These are phyloP conservation scores for Penicillium paxilli DNA, from an alignment of 495 filamentous ascomycete genomes.

Conservation along the genomic window DNA sequence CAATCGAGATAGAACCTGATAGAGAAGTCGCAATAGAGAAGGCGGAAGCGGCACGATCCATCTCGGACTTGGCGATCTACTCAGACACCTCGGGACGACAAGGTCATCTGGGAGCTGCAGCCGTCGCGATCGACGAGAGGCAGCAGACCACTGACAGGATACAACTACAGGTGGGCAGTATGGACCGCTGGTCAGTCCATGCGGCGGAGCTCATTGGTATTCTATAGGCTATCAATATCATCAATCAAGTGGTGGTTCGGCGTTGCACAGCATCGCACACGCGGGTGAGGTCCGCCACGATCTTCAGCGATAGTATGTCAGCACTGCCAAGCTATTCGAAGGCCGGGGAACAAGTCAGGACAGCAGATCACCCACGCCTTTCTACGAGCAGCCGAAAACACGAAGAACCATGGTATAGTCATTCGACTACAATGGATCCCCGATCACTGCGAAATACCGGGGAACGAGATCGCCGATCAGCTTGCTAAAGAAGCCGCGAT, in stretches of 20 bases:
- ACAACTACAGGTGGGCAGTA: too few relatives aligned
- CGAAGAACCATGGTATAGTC: slow-evolving; percentile 1
- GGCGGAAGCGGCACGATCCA: too few relatives aligned
- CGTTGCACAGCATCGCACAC: not conserved
- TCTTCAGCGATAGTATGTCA: slow-evolving; percentile 16
- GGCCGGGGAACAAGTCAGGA: slow-evolving; percentile 14
- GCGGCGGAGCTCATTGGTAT: slow-evolving; percentile 22
- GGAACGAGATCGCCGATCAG: slow-evolving; percentile 13
- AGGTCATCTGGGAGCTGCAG: too few relatives aligned
- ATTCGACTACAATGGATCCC: slow-evolving; percentile 22
- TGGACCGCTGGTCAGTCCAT: too few relatives aligned
- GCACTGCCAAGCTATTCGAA: slow-evolving; percentile 18
- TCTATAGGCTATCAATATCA: slow-evolving; percentile 17
- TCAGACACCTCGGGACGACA: too few relatives aligned
- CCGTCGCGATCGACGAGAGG: too few relatives aligned
- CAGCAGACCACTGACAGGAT: too few relatives aligned
- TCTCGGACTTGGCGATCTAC: too few relatives aligned
- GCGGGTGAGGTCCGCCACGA: slow-evolving; percentile 4
- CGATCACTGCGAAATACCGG: slow-evolving; percentile 6
- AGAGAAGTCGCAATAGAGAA: too few relatives aligned
- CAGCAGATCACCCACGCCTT: slow-evolving; percentile 22
- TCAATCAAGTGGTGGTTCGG: slow-evolving; percentile 8
- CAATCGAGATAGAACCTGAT: too few relatives aligned
- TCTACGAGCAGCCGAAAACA: slow-evolving; percentile 12
- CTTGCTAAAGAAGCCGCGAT: slow-evolving; percentile 8